Conservation (phyloP, 2,329 filamentous ascomycete genomes). For the Fusarium haematococcum region DNA sequence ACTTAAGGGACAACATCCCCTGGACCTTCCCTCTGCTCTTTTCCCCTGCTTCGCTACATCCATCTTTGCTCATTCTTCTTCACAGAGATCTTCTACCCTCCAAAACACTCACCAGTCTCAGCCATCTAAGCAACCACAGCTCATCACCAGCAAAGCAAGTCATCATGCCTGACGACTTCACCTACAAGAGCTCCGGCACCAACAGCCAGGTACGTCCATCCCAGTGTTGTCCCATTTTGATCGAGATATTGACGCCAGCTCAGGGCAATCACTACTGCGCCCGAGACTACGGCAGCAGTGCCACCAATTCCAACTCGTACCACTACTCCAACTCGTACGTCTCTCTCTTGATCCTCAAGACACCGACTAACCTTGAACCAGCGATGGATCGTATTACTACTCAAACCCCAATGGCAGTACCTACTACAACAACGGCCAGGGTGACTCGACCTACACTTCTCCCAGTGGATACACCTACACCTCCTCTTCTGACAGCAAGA, state of each 20-base stretch:
- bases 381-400: conserved; percentile 79
- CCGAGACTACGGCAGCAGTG: conserved; percentile 70
- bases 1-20: neutral
- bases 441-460: conserved; percentile 70
- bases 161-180: conserved; percentile 48
- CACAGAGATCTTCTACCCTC: neutral
- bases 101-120: neutral
- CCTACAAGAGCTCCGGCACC: conserved; percentile 66
- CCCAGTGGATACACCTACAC: conserved; percentile 54
- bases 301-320: conserved; percentile 69
- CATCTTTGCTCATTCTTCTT: neutral
- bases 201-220: conserved; percentile 67
- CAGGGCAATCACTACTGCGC: conserved; percentile 77
- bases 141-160: neutral
- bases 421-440: conserved; percentile 73
- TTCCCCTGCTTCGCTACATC: neutral
- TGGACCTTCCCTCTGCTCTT: too few species aligned
- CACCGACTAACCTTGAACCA: conserved; percentile 36
- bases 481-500: conserved; percentile 22
- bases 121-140: neutral
- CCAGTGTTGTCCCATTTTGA: neutral
- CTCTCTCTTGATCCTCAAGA: neutral
- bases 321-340: conserved; percentile 75
- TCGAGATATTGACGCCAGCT: neutral
- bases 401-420: conserved; percentile 75